Conservation (phyloP, 2,329 filamentous ascomycete genomes). For the Aspergillus versicolor region DNA sequence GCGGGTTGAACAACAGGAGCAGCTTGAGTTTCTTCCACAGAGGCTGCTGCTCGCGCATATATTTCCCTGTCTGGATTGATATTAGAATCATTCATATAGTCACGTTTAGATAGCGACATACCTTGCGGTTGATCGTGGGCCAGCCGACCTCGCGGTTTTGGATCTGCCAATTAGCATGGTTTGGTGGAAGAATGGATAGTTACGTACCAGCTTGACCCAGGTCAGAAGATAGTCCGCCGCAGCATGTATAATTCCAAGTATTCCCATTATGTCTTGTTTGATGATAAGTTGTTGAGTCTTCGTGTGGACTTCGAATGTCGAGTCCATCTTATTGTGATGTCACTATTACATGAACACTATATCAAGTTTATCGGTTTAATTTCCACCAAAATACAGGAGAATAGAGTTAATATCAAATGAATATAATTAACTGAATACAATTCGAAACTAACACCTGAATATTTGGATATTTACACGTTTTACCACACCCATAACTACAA, state of each 20-base stretch:
- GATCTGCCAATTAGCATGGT: slow-evolving; percentile 6
- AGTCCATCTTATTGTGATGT: background rate
- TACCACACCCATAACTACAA: background rate
- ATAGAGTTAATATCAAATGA: background rate
- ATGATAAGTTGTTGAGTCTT: background rate
- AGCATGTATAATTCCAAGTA: slow-evolving; percentile 1
- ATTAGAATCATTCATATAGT: background rate
- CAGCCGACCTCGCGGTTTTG: slow-evolving; percentile 34
- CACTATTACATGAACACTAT: background rate
- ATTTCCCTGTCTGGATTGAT: slow-evolving; percentile 27
- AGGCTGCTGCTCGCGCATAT: slow-evolving; percentile 41
- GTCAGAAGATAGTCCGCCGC: slow-evolving; percentile 7
- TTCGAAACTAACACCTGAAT: no score
- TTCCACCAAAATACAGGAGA: background rate
- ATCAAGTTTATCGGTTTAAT: background rate
- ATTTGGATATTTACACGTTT: no score
- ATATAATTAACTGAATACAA: background rate
- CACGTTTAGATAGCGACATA: background rate
- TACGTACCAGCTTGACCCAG: slow-evolving; percentile 7
- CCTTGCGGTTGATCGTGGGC: slow-evolving; percentile 29
- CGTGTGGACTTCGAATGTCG: background rate
- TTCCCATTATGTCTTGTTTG: background rate
- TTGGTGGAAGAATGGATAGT: background rate
- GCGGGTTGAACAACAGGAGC: slow-evolving; percentile 43
- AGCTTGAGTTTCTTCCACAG: slow-evolving; percentile 44